Evolutionary conservation across 1,284 basidiomycete species (phyloP).

Genomic region (Ceratorhiza oryzae-sativae): DNA sequence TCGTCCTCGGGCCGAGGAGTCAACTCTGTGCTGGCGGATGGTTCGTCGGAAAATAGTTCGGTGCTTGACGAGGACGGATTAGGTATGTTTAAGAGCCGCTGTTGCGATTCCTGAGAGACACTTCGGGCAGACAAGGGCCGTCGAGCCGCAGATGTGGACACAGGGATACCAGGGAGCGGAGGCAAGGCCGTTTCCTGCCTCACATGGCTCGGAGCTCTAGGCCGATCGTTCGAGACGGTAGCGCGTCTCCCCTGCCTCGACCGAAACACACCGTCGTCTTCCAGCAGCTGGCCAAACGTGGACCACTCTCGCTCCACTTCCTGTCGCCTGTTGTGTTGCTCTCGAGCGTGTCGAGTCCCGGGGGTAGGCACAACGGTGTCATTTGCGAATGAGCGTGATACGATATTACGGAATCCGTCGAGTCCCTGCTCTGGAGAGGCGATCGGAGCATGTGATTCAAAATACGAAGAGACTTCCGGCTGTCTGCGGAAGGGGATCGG

Average conservation of each 20-base stretch:
- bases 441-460: conserved; percentile 21
- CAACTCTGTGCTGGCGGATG: conserved; percentile 4
- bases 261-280: conserved; percentile 60
- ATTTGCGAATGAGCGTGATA: conserved; percentile 16
- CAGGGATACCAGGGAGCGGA: conserved; percentile 40
- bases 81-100: background rate
- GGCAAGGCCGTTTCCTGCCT: conserved; percentile 41
- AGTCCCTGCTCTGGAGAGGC: conserved; percentile 14
- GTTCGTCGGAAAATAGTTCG: background rate
- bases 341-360: background rate
- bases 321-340: background rate
- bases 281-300: conserved; percentile 74
- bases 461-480: background rate
- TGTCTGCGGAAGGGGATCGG: background rate
- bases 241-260: conserved; percentile 12
- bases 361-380: background rate
- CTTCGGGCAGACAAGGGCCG: conserved; percentile 25
- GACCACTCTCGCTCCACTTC: conserved; percentile 61
- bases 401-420: conserved; percentile 14
- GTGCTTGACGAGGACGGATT: background rate
- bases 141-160: conserved; percentile 41
- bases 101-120: conserved; percentile 26
- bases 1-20: background rate
- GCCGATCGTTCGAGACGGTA: conserved; percentile 33
- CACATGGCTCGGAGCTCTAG: conserved; percentile 47